Percentiles rank a stretch among this genome's conserved stretches.
Conservation (phyloP, 768 basidiomycete genomes). For the Lentinula boryana region DNA sequence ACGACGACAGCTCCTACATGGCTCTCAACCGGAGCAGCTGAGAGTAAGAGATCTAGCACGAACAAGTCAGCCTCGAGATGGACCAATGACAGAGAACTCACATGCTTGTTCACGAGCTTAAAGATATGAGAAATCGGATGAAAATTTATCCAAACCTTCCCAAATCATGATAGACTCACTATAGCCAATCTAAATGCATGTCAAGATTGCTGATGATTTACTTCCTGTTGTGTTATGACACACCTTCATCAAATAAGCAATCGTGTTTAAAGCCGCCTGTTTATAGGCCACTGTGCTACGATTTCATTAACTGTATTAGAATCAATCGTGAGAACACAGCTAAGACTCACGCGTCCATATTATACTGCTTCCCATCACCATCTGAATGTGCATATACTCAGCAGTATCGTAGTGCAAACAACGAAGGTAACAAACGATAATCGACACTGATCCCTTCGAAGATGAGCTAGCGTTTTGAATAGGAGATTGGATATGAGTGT, state of each 20-base stretch:
- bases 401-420: neutral
- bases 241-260: constrained; percentile 67
- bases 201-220: too few relatives aligned
- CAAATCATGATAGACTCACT: constrained; percentile 35
- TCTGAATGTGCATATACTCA: constrained; percentile 28
- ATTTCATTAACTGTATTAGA: neutral
- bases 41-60: constrained; percentile 53
- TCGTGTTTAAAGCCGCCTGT: constrained; percentile 72
- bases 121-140: too few relatives aligned
- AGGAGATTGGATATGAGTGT: neutral
- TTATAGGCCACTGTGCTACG: constrained; percentile 69
- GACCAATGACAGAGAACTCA: constrained; percentile 22
- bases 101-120: constrained; percentile 74
- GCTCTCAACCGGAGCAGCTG: constrained; percentile 64
- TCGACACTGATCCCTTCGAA: constrained; percentile 77
- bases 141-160: too few relatives aligned
- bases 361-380: constrained; percentile 69
- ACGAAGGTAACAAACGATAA: constrained; percentile 38
- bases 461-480: constrained; percentile 37
- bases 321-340: neutral
- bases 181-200: constrained; percentile 50
- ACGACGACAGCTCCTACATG: constrained; percentile 70
- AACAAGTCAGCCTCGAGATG: neutral
- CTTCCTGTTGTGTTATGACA: neutral
- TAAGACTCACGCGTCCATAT: constrained; percentile 62